Evolutionary conservation across 768 basidiomycete genomes (phyloP), one percentile per base, ranked within the genome.

Genomic region (Lanmaoa rubissima): DNA sequence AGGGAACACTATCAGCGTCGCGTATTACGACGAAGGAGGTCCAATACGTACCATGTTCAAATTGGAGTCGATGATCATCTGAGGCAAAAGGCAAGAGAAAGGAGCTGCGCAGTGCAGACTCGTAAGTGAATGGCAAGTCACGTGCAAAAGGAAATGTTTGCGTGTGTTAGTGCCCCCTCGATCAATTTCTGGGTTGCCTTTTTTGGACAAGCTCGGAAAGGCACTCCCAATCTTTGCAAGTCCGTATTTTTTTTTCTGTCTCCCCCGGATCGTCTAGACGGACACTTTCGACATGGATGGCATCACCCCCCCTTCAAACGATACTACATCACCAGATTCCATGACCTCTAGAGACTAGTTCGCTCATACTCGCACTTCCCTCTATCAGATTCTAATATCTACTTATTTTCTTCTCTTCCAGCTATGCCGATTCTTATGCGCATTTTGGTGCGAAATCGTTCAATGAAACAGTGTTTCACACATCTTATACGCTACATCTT

Each of bases 391-490:
- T 76, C 76, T 80, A 64, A 81, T 70, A 59, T 59, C 40, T 48
- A 55, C 51, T 65, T 64, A 68, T 73, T 72, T 65, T 70, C 64
- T 66, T 70, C 68, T 63, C 67, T 60, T 67, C 63, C 75, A 94
- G 92, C 78, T 94, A 95, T 80, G 93, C 93, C 55, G 93, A 96
- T 73, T 96, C 93, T 24, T 96, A 96, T 71, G 94, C 94, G 36
- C 93, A 95, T 76, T 95, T 95, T 58, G 93, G 93, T 93, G 66
- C 57, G 81, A 52, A 32, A 54, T 71, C 50, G 10, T 44, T 35
- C 38, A 60, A 12, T 24, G 38, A 17, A 46, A 40, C 34, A 34
- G 19, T 17, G 28, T 45, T 53, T 19, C 17, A 39, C 49, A 5
- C 38, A 49, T 53, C 61, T 61, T 17, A 63, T 40, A 17, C 44